Evolutionary conservation across 768 basidiomycete genomes (phyloP), one percentile per base, ranked within the genome.

Genomic region (Suillus cothurnatus): DNA sequence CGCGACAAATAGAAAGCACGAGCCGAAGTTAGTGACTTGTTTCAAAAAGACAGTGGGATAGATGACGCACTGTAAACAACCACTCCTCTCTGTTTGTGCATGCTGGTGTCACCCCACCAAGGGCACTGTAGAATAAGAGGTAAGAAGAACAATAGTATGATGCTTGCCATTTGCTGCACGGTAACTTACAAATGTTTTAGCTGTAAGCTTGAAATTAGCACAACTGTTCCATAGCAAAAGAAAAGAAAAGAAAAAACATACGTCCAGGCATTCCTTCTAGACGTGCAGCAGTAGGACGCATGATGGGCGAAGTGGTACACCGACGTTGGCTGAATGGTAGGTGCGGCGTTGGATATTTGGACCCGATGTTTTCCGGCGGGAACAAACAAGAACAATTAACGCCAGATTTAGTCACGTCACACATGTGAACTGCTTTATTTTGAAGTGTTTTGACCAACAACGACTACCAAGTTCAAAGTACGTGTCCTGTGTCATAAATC

Each of bases 21-120:
- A 23, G 26, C 12, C 19, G 19, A 61, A 57, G 36, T 63, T 23
- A 60, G 36, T n/a, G 23, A 41, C 31, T 28, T 39, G 14, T 17
- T 31, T 41, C 23, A 39, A 62, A 23, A 62, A 41, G 19, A 63
- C 41, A 50, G 52, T 14, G 41, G 55, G 31, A 53, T 43, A 58
- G 52, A 47, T 11, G 21, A 86, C 93, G 80, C 72, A 97, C 95
- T 84, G 84, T 97, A 97, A 72, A 83, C 79, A 60, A 86, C 81
- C 65, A 96, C 83, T 61, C 95, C 94, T 79, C 85, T 93, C 73
- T 90, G 88, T 75, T 87, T 88, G 70, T 82, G 82, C 52, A 84
- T 80, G 66, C 85, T 85, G 69, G 83, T 81, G 79, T 91, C 88
- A 80, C 94, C 95, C 94, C 95, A 97, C 95, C 95, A 97, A 61